Percentiles rank a stretch among this genome's conserved stretches.
phyloP scores from a whole-genome alignment of 2,329 filamentous ascomycete genomes.

The Cryphonectria japonica region DNA sequence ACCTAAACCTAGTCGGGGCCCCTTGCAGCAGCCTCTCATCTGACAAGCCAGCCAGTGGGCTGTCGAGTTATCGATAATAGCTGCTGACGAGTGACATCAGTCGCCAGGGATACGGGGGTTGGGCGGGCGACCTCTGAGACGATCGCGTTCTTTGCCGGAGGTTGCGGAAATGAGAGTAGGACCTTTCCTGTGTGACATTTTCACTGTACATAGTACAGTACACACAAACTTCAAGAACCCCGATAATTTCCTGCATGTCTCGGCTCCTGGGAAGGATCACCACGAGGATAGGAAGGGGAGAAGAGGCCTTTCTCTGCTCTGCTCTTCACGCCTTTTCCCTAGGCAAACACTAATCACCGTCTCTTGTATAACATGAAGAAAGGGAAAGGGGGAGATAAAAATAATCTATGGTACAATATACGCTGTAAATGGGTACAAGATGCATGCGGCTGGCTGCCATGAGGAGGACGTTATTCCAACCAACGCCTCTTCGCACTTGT shows the following conservation, averaged over 20 bases:
- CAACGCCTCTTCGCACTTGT: no score
- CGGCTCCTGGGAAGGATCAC: neutral
- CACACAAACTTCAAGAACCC: neutral
- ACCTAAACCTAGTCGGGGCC: neutral
- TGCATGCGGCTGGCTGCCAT: no score
- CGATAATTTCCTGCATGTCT: conserved; percentile 15
- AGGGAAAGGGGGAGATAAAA: no score
- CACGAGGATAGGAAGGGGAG: neutral
- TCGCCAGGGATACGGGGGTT: conserved; percentile 8
- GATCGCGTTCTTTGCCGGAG: neutral
- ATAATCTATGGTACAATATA: no score
- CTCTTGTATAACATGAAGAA: neutral
- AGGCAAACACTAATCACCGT: neutral
- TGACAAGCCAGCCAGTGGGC: conserved; percentile 23
- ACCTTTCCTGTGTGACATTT: neutral
- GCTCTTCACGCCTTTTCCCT: neutral
- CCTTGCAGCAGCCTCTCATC: conserved; percentile 20
- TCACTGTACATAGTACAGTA: neutral
- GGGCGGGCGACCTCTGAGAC: neutral
- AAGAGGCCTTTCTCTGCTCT: conserved; percentile 8
- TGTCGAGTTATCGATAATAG: conserved; percentile 20
- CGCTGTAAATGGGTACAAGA: no score
- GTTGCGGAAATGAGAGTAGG: neutral
- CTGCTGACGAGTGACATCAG: conserved; percentile 19
- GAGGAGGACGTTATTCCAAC: no score